Evolutionary conservation across 2,329 filamentous ascomycete species (phyloP).

Genomic region (Talaromyces sp.): DNA sequence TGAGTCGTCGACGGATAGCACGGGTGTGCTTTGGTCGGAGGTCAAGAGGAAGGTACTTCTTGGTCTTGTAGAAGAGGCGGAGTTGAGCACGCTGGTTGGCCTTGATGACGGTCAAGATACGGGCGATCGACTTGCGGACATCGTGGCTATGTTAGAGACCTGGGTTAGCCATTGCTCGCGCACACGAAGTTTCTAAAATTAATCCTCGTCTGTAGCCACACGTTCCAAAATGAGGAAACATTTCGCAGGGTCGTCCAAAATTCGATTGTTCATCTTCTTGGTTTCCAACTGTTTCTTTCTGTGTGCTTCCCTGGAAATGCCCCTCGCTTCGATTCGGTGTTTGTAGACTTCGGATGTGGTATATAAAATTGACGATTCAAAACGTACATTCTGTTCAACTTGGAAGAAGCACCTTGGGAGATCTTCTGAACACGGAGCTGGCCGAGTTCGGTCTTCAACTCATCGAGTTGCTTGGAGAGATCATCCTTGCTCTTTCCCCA

Average conservation of each 20-base stretch:
- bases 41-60: slow-evolving; percentile 98
- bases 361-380: neutral
- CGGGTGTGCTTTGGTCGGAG: slow-evolving; percentile 98
- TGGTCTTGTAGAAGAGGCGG: slow-evolving; percentile 99
- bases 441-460: slow-evolving; percentile 93
- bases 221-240: neutral
- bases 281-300: neutral
- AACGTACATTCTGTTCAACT: slow-evolving; percentile 95
- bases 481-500: slow-evolving; percentile 99
- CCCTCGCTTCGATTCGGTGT: neutral
- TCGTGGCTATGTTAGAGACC: slow-evolving; percentile 64
- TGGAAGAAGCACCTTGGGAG: slow-evolving; percentile 80
- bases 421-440: slow-evolving; percentile 99
- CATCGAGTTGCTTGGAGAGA: slow-evolving; percentile 86
- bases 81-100: slow-evolving; percentile 98
- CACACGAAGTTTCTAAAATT: neutral
- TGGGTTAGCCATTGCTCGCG: slow-evolving; percentile 17
- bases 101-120: slow-evolving; percentile 99
- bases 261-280: neutral
- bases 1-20: slow-evolving; percentile 92
- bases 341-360: neutral
- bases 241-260: neutral
- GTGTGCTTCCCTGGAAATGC: neutral
- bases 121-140: slow-evolving; percentile 98
- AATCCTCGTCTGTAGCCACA: neutral